Evolutionary conservation across 306 rosid genomes (phyloP).

Genomic region (Acacia confusa): DNA sequence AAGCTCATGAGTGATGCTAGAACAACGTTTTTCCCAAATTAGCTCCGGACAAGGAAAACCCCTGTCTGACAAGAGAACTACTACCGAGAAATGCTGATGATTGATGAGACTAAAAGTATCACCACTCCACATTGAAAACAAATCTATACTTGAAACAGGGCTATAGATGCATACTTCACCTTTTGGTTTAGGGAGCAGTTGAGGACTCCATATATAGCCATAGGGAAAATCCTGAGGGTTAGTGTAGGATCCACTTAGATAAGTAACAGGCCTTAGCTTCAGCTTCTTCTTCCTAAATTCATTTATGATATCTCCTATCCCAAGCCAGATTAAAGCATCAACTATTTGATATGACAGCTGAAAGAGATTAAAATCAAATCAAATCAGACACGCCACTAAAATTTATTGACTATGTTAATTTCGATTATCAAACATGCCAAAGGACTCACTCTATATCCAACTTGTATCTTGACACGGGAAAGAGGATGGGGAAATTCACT

Average conservation of each 20-base stretch:
- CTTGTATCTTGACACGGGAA: conserved; percentile 71
- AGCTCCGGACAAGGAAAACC: not conserved
- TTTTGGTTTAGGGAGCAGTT: conserved; percentile 94
- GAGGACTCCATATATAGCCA: conserved; percentile 96
- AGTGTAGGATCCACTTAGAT: conserved; percentile 67
- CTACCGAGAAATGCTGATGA: conserved; percentile 2
- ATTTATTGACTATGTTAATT: conserved; percentile 13
- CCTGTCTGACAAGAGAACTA: not conserved
- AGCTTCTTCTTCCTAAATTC: conserved; percentile 82
- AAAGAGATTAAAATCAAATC: conserved; percentile 32
- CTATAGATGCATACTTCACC: conserved; percentile 47
- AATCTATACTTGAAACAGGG: not conserved
- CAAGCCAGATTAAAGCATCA: conserved; percentile 91
- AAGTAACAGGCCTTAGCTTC: conserved; percentile 72
- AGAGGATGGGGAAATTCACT: conserved; percentile 94
- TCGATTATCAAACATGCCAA: conserved; percentile 6
- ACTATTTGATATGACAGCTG: conserved; percentile 95
- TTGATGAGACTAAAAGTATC: conserved; percentile 4
- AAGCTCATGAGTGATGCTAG: conserved; percentile 18
- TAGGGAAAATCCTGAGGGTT: conserved; percentile 64
- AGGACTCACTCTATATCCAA: conserved; percentile 75
- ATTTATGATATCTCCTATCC: conserved; percentile 82
- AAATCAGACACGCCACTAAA: conserved; percentile 23
- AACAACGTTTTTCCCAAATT: not conserved
- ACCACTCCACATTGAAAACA: not conserved